A percentile compares a stretch with the other conserved stretches of the same genome.
These are phyloP conservation scores for Achaetomium macrosporum DNA, from an alignment of 2,329 filamentous ascomycete genomes.

Conservation along the genomic window DNA sequence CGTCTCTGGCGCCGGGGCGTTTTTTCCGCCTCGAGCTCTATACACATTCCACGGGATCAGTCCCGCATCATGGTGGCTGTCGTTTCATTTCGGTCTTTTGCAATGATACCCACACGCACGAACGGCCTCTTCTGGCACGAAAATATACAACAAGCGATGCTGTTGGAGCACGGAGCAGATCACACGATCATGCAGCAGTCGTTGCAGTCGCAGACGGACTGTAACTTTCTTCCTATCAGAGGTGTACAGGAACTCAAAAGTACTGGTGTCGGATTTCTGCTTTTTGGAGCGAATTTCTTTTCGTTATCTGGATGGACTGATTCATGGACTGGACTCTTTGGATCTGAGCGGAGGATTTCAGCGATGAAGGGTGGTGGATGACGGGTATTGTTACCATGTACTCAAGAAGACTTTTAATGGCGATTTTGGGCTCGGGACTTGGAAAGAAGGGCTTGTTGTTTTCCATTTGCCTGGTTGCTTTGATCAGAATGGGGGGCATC, in stretches of 20 bases:
- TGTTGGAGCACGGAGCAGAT: conserved; percentile 9
- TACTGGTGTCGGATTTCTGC: conserved; percentile 9
- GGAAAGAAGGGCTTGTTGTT: conserved; percentile 5
- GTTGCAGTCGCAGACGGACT: neutral
- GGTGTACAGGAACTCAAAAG: conserved; percentile 18
- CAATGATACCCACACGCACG: conserved; percentile 22
- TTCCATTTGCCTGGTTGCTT: neutral
- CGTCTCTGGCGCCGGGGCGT: conserved; percentile 1
- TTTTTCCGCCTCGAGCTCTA: conserved; percentile 13
- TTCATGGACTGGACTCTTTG: neutral
- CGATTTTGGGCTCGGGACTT: neutral
- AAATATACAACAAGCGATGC: conserved; percentile 3
- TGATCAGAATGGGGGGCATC: neutral
- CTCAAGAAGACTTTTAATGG: conserved; percentile 10
- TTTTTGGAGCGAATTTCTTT: neutral
- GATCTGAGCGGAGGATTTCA: conserved; percentile 1
- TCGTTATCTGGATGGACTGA: conserved; percentile 1
- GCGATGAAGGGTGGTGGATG: neutral
- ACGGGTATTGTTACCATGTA: neutral
- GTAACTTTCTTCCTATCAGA: neutral
- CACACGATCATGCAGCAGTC: conserved; percentile 7
- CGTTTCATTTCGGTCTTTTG: conserved; percentile 19
- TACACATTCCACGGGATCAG: conserved; percentile 21
- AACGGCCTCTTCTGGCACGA: neutral
- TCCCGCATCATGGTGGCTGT: conserved; percentile 23